These are phyloP conservation scores for Penicillium manginii DNA, from an alignment of 495 filamentous ascomycete species.

Conservation along the genomic window DNA sequence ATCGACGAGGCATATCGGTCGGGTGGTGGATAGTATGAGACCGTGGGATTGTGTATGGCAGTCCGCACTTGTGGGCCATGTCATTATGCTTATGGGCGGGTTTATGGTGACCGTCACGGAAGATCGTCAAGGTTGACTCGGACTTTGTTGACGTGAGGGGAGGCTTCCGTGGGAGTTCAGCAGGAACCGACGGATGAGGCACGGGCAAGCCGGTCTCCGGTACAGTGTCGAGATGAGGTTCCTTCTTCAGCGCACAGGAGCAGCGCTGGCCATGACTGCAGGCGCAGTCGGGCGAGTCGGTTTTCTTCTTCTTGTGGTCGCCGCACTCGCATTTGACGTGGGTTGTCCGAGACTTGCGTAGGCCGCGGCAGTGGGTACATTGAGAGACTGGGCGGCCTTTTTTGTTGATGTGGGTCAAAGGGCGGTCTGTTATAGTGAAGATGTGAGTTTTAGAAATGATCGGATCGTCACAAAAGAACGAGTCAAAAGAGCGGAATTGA, in stretches of 20 bases:
- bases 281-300: slow-evolving; percentile 76
- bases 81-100: slow-evolving; percentile 88
- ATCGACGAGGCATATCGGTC: slow-evolving; percentile 62
- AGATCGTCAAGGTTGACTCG: slow-evolving; percentile 81
- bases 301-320: slow-evolving; percentile 69
- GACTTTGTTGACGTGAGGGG: slow-evolving; percentile 81
- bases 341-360: slow-evolving; percentile 95
- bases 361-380: slow-evolving; percentile 94
- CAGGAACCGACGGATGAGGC: slow-evolving; percentile 39
- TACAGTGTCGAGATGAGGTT: slow-evolving; percentile 67
- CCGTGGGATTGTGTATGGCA: slow-evolving; percentile 79
- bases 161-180: slow-evolving; percentile 62
- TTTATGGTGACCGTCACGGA: slow-evolving; percentile 93
- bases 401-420: slow-evolving; percentile 94
- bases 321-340: slow-evolving; percentile 98
- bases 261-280: slow-evolving; percentile 92
- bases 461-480: neutral
- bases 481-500: slow-evolving; percentile 28
- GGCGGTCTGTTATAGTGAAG: slow-evolving; percentile 67
- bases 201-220: slow-evolving; percentile 31
- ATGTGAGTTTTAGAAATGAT: neutral
- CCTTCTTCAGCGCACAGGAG: slow-evolving; percentile 91
- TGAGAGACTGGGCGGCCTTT: slow-evolving; percentile 98
- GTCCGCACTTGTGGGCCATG: slow-evolving; percentile 77
- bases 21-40: slow-evolving; percentile 70